Percentiles rank a stretch among this genome's conserved stretches.
Evolutionary conservation across 768 basidiomycete species (phyloP).

Genomic region (Collybia sordida): DNA sequence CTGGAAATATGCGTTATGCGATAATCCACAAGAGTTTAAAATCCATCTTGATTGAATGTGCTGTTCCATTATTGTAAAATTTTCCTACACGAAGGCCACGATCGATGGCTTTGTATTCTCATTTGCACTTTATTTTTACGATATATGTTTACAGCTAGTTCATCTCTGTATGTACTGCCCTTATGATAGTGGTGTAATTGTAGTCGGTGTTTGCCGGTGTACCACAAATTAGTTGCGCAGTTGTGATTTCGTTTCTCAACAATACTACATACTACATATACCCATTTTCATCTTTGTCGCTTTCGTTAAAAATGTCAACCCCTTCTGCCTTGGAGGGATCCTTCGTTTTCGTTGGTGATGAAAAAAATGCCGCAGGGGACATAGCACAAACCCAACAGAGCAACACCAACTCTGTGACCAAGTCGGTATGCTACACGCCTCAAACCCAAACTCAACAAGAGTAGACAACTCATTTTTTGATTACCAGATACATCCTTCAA

Average conservation of each 20-base stretch:
- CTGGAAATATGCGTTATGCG: not conserved
- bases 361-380: conserved; percentile 2
- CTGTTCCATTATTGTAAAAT: too few relatives aligned
- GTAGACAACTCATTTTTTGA: not conserved
- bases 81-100: too few relatives aligned
- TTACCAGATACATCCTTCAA: conserved; percentile 49
- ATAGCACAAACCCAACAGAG: not conserved
- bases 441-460: too few relatives aligned
- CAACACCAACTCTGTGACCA: not conserved
- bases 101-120: too few relatives aligned
- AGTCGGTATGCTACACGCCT: not conserved
- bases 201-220: not conserved
- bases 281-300: not conserved
- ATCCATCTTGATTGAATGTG: not conserved
- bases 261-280: conserved; percentile 3
- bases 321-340: conserved; percentile 45
- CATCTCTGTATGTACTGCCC: too few relatives aligned
- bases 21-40: not conserved
- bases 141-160: too few relatives aligned
- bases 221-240: not conserved
- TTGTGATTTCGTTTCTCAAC: not conserved
- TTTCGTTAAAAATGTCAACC: conserved; percentile 14
- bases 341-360: conserved; percentile 44
- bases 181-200: too few relatives aligned
- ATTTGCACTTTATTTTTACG: too few relatives aligned